Conservation (phyloP, 2,329 filamentous ascomycete species). For the Dothiorella sarmentorum region DNA sequence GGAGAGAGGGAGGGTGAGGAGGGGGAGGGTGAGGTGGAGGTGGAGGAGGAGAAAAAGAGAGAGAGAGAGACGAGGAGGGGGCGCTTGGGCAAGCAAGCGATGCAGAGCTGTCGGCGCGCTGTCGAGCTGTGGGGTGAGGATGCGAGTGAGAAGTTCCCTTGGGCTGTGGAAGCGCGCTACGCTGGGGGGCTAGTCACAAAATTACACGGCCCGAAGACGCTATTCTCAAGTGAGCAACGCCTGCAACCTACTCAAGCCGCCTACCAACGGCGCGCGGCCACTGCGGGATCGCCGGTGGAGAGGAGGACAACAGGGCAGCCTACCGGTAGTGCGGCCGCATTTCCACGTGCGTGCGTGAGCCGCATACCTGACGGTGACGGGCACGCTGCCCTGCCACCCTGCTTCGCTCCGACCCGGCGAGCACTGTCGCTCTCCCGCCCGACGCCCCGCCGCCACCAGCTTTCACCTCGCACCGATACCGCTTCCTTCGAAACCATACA, state of each 20-base stretch:
- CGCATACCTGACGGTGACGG: conserved; percentile 15
- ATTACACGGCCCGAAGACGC: conserved; percentile 11
- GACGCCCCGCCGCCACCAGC: not conserved
- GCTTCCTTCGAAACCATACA: too few relatives aligned
- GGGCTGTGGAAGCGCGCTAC: conserved; percentile 11
- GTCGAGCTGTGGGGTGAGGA: conserved; percentile 18
- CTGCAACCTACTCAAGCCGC: conserved; percentile 3
- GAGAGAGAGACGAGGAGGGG: conserved; percentile 17
- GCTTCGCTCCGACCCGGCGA: not conserved
- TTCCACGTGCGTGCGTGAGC: conserved; percentile 11
- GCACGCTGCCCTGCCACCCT: not conserved
- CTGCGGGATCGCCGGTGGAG: conserved; percentile 14
- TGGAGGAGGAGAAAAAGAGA: conserved; percentile 24
- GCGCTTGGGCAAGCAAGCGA: conserved; percentile 12
- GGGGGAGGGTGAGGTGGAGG: conserved; percentile 31
- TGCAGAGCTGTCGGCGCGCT: conserved; percentile 18
- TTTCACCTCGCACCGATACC: too few relatives aligned
- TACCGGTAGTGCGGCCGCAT: not conserved
- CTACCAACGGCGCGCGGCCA: conserved; percentile 12
- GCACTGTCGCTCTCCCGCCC: not conserved
- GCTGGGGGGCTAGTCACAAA: conserved; percentile 13
- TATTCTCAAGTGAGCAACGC: too few relatives aligned
- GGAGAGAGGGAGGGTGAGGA: too few relatives aligned
- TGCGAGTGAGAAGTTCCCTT: conserved; percentile 14
- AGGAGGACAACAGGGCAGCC: conserved; percentile 6